phyloP scores from a whole-genome alignment of 2,329 filamentous ascomycete species.

The Exophiala oligosperma region DNA sequence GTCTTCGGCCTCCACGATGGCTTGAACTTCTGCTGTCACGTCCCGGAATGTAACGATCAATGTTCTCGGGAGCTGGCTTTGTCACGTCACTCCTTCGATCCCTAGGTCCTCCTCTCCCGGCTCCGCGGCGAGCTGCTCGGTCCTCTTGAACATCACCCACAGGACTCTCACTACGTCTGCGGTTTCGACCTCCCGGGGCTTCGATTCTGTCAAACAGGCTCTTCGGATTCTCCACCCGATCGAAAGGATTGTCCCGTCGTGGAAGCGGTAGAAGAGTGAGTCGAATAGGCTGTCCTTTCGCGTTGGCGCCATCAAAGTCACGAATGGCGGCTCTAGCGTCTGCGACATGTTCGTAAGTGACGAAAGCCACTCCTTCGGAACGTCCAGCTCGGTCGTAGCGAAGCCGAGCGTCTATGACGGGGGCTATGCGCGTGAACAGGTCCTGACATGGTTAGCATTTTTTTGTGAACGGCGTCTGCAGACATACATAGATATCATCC shows the following conservation, averaged over 20 bases:
- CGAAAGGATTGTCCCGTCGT: constrained; percentile 47
- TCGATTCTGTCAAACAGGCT: constrained; percentile 68
- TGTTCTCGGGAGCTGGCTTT: constrained; percentile 63
- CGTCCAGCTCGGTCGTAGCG: constrained; percentile 85
- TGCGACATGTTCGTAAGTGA: constrained; percentile 70
- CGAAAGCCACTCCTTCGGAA: constrained; percentile 79
- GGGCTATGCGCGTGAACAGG: constrained; percentile 76
- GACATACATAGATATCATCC: constrained; percentile 72
- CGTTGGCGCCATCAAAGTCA: constrained; percentile 87
- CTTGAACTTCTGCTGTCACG: constrained; percentile 43
- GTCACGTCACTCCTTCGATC: constrained; percentile 54
- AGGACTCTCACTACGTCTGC: constrained; percentile 45
- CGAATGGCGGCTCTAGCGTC: constrained; percentile 74
- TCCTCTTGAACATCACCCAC: constrained; percentile 35
- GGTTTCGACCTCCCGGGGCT: constrained; percentile 40
- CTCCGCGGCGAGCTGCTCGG: constrained; percentile 41
- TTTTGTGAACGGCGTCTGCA: neutral
- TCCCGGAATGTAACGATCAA: constrained; percentile 78
- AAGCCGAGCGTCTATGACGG: constrained; percentile 67
- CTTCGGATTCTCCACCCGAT: constrained; percentile 53
- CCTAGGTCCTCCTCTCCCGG: constrained; percentile 39
- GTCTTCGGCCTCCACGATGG: constrained; percentile 46
- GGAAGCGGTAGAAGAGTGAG: constrained; percentile 65
- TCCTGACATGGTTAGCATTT: constrained; percentile 54
- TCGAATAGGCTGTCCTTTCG: constrained; percentile 81